Evolutionary conservation across 441 rosid species (phyloP), one percentile per base, ranked within the genome.

Genomic region (Gossypium lobatum): DNA sequence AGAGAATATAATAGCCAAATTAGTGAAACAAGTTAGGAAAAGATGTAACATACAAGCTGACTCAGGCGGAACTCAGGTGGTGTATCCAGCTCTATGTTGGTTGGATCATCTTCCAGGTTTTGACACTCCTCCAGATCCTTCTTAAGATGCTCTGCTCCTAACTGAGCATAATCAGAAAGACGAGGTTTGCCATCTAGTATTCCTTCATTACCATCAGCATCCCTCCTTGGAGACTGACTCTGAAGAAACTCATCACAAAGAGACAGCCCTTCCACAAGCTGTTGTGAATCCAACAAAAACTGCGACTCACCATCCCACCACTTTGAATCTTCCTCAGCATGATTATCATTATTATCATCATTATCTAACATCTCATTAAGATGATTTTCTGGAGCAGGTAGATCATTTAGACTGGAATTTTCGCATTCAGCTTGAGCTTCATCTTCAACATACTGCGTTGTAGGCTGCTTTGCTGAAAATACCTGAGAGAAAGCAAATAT

Each of bases 51-150:
- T 89, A 95, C 97, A 77, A 95, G 96, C 81, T 92, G 97, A 85
- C 99, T 95, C 62, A 95, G 88, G 73, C 92, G 87, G 80, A 89
- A 92, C 37, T 95, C 99, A 7, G 99, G 92, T 75, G 96, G 97
- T 48, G 97, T 95, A 76, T 95, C 97, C 0, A 89, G 90, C 37
- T 94, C 97, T 73, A 91, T 84, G 79, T 88, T 84, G 10, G 96
- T 81, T 3, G 91, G 97, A 81, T 89, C 99, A 83, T 83, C 71
- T 65, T 75, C 87, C 28, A 90, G 82, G 64, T 81, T 84, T 79
- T 92, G 97, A 88, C 93, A 92, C 58, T 88, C 97, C 83, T 91
- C 97, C 31, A 95, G 81, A 81, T 95, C 97, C 78, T 89, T 82
- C 85, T 91, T 95, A 72, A 92, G 81, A 77, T 85, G 72, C 23